Evolutionary conservation across 2,329 filamentous ascomycete genomes (phyloP), one percentile per base, ranked within the genome.

Genomic region (Fusarium heterosporum): DNA sequence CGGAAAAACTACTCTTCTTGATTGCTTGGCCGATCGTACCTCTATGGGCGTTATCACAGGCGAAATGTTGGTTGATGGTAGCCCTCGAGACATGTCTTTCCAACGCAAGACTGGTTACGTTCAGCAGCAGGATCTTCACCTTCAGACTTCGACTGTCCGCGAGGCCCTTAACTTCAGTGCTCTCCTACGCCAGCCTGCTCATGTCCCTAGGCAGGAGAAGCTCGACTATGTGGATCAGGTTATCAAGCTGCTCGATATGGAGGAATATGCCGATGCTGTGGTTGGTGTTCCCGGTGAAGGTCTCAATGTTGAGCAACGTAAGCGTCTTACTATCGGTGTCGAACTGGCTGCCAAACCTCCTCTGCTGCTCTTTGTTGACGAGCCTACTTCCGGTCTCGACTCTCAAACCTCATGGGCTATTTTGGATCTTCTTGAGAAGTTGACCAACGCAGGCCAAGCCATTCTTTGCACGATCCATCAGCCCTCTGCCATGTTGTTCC

Each of bases 381-480:
- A 98, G 78, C 95, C 95, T 14, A 97, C 94, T 5, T 97, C 93
- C 28, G 95, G 95, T 82, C 88, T 97, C 19, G 95, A 97, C 78
- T 93, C 89, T 74, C 93, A 97, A 78, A 97, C 94, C 2, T 95
- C 93, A 1, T 97, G 93, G 93, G 92, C 93, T 66, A 97, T 97
- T 75, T 85, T 93, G 43, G 90, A 93, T 76, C 86, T 97, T 12
- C 86, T 98, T 39, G 91, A 96, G 78, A 97, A 96, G 79, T 84
- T 97, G 32, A 93, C 93, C 72, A 91, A 95, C 77, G 91, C 89
- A 65, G 94, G 95, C 16, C 93, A 96, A 76, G 94, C 95, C 50
- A 93, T 97, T 78, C 88, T 97, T n/a, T 97, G 93, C 81, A 97
- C 95, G 0, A 97, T 97, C 63, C 95, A 98, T 77, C 95, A 98